phyloP scores from a whole-genome alignment of 495 filamentous ascomycete species.

The Apiosordaria backusii region DNA sequence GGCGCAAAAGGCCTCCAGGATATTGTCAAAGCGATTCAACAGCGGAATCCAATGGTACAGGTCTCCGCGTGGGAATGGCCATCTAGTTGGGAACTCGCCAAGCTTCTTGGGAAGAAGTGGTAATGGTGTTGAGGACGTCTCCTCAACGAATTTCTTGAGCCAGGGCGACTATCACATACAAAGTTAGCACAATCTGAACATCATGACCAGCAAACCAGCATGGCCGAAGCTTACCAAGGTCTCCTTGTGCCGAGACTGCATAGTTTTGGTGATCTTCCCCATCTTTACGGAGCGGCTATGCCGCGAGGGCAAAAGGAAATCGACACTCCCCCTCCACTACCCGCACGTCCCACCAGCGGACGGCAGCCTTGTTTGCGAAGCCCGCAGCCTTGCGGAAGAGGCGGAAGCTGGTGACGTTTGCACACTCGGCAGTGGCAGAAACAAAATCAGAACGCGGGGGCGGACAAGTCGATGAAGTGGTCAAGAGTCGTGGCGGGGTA shows the following conservation, averaged over 20 bases:
- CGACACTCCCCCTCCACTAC: slow-evolving; percentile 49
- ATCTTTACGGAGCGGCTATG: slow-evolving; percentile 60
- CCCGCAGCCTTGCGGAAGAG: slow-evolving; percentile 26
- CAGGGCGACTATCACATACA: slow-evolving; percentile 66
- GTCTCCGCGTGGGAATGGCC: slow-evolving; percentile 96
- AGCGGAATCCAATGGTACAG: slow-evolving; percentile 97
- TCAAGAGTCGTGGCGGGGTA: not conserved
- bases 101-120: slow-evolving; percentile 74
- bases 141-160: slow-evolving; percentile 71
- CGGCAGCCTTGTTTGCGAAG: slow-evolving; percentile 35
- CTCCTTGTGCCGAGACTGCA: slow-evolving; percentile 87
- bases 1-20: slow-evolving; percentile 75
- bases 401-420: slow-evolving; percentile 9
- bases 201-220: slow-evolving; percentile 7
- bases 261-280: slow-evolving; percentile 96
- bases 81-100: slow-evolving; percentile 74
- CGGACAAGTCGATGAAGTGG: slow-evolving; percentile 2
- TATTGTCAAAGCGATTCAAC: slow-evolving; percentile 87
- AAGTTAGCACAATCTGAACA: slow-evolving; percentile 9
- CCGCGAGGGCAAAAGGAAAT: slow-evolving; percentile 43
- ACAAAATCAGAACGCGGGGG: slow-evolving; percentile 8
- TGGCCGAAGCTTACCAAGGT: slow-evolving; percentile 67
- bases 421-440: not conserved
- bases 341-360: slow-evolving; percentile 35
- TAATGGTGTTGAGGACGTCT: slow-evolving; percentile 64